Conservation (phyloP, 1,284 basidiomycete species). For the Sporisorium scitamineum region DNA sequence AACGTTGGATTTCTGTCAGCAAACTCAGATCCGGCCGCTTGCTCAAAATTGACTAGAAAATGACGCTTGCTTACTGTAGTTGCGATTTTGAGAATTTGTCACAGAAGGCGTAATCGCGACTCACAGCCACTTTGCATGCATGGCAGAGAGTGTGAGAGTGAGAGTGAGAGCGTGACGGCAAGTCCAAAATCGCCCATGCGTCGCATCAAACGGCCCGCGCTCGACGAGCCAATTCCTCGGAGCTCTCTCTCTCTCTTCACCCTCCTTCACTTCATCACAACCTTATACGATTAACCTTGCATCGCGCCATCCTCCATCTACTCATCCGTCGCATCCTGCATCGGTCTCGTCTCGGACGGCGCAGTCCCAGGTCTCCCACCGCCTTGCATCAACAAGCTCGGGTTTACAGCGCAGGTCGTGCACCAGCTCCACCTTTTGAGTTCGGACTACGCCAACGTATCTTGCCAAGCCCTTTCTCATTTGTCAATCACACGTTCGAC, state of each 20-base stretch:
- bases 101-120: not conserved
- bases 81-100: not conserved
- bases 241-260: not conserved
- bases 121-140: not conserved
- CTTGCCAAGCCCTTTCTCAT: not conserved
- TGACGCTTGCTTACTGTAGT: not conserved
- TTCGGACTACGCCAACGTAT: not conserved
- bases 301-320: not conserved
- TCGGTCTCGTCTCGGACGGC: not conserved
- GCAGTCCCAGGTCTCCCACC: not conserved
- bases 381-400: not conserved
- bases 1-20: not conserved
- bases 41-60: not conserved
- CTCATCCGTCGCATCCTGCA: constrained; percentile 1
- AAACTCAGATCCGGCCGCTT: too few relatives aligned
- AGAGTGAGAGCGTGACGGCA: constrained; percentile 4
- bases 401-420: not conserved
- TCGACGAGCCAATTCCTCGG: not conserved
- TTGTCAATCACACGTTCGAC: not conserved
- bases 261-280: constrained; percentile 3
- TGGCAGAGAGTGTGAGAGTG: not conserved
- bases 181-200: not conserved
- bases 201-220: constrained; percentile 1
- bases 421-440: not conserved
- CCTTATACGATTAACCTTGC: constrained; percentile 8